These are phyloP conservation scores for Aspergillus viridinutans DNA, from an alignment of 2,329 filamentous ascomycete species.

Conservation along the genomic window DNA sequence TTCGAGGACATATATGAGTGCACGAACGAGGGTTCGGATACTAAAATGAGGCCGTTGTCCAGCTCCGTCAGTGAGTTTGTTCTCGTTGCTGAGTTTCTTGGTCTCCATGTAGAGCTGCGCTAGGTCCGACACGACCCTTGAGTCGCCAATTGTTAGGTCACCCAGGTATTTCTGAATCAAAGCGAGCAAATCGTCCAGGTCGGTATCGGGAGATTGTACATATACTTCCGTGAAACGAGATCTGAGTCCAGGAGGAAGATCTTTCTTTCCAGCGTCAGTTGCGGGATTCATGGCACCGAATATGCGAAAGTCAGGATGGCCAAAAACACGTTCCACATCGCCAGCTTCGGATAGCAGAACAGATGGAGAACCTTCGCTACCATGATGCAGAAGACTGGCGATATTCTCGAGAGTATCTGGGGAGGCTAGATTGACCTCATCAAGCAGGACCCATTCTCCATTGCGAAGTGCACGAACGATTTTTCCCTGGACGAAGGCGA, in stretches of 20 bases:
- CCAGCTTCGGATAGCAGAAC: constrained; percentile 90
- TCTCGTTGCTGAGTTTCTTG: constrained; percentile 74
- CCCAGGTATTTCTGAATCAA: constrained; percentile 88
- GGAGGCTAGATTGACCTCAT: constrained; percentile 95
- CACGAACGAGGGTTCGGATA: constrained; percentile 85
- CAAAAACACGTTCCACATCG: constrained; percentile 82
- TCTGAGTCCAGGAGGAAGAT: constrained; percentile 80
- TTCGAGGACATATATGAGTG: constrained; percentile 80
- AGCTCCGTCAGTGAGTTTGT: constrained; percentile 85
- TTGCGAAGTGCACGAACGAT: constrained; percentile 94
- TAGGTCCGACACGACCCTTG: constrained; percentile 72
- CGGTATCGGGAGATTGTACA: constrained; percentile 82
- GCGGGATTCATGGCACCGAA: constrained; percentile 99
- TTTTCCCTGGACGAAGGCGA: constrained; percentile 93
- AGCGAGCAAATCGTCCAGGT: constrained; percentile 77
- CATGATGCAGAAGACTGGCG: constrained; percentile 75
- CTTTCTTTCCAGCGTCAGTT: constrained; percentile 93
- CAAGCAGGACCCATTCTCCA: constrained; percentile 92
- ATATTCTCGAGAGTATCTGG: constrained; percentile 93
- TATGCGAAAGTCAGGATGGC: constrained; percentile 88
- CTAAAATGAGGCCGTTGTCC: constrained; percentile 97
- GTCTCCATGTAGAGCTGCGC: constrained; percentile 84
- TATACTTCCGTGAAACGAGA: constrained; percentile 96
- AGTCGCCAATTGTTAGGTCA: constrained; percentile 64
- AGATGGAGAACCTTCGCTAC: constrained; percentile 67